Conservation (phyloP, 2,329 filamentous ascomycete species). For the Hymenoscyphus infarciens region DNA sequence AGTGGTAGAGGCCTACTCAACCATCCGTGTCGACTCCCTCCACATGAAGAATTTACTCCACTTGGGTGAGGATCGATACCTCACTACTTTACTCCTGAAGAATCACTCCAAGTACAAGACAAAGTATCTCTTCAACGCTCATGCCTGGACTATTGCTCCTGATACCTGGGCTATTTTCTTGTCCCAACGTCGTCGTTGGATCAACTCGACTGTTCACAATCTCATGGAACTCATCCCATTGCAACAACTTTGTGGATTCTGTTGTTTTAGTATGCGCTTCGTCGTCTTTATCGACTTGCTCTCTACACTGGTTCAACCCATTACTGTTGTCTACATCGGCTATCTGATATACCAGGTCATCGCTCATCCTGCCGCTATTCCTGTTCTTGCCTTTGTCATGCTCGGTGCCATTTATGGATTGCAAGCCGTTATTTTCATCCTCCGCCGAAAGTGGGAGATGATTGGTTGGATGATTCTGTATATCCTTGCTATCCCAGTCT, state of each 20-base stretch:
- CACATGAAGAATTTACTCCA: constrained; percentile 99
- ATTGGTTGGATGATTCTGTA: constrained; percentile 99
- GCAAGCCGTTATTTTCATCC: constrained; percentile 93
- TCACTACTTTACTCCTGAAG: constrained; percentile 92
- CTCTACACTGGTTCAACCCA: constrained; percentile 86
- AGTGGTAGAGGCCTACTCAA: constrained; percentile 80
- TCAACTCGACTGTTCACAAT: constrained; percentile 98
- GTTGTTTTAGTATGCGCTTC: constrained; percentile 99
- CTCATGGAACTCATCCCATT: constrained; percentile 92
- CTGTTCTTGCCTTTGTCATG: constrained; percentile 82
- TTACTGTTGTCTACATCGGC: constrained; percentile 82
- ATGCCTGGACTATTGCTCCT: constrained; percentile 95
- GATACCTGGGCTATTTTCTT: constrained; percentile 93
- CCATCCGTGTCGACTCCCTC: constrained; percentile 93
- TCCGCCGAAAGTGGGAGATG: constrained; percentile 98
- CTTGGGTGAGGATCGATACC: constrained; percentile 93
- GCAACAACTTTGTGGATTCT: constrained; percentile 95
- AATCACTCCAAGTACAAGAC: constrained; percentile 94
- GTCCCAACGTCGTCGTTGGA: constrained; percentile 98
- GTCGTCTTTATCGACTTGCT: constrained; percentile 92
- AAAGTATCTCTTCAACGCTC: constrained; percentile 88
- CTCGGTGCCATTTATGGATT: constrained; percentile 95
- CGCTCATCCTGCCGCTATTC: constrained; percentile 61
- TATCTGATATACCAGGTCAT: constrained; percentile 80
- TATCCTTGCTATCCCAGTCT: constrained; percentile 84